Conservation (phyloP, 768 basidiomycete species). For the Leccinum barrowsii region DNA sequence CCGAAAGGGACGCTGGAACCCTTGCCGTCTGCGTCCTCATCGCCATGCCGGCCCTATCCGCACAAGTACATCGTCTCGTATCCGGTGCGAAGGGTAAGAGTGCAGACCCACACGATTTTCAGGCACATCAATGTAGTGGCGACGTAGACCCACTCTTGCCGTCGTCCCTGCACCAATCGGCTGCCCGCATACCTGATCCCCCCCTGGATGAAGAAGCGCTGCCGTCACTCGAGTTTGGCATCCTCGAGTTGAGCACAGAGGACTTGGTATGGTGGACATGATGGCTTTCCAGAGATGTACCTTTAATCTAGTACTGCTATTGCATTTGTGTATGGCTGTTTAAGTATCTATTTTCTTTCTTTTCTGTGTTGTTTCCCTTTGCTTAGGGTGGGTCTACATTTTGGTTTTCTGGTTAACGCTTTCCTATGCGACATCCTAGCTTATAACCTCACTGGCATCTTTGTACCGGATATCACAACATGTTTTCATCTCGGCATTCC, state of each 20-base stretch:
- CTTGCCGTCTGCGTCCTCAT: slow-evolving; percentile 19
- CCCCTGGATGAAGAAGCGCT: background rate
- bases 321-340: background rate
- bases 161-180: background rate
- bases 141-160: slow-evolving; percentile 5
- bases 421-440: background rate
- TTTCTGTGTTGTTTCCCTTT: background rate
- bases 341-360: background rate
- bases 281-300: background rate
- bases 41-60: slow-evolving; percentile 20
- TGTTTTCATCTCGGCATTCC: background rate
- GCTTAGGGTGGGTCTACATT: background rate
- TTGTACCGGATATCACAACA: background rate
- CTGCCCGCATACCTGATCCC: background rate
- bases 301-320: background rate
- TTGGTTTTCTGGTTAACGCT: background rate
- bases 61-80: background rate
- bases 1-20: background rate
- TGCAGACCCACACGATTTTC: slow-evolving; percentile 6
- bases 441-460: background rate
- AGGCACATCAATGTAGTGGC: background rate
- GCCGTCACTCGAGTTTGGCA: slow-evolving; percentile 19
- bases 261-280: slow-evolving; percentile 4
- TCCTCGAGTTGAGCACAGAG: slow-evolving; percentile 3
- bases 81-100: slow-evolving; percentile 19